phyloP scores from a whole-genome alignment of 2,329 filamentous ascomycete species.

The Myrmaecium sp. region DNA sequence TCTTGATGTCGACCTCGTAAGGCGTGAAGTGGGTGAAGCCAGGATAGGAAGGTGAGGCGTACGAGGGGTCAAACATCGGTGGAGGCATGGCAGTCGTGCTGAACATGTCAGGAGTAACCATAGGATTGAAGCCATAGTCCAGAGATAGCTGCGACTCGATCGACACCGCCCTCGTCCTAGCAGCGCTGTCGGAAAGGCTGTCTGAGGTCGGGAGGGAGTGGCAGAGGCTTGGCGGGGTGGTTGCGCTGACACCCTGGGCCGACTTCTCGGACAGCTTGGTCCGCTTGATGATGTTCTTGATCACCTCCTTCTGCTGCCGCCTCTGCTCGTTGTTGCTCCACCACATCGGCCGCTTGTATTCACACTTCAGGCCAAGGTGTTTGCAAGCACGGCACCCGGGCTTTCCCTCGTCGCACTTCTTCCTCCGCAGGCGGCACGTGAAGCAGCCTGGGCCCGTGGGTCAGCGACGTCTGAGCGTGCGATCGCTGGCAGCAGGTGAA shows the following conservation, averaged over 20 bases:
- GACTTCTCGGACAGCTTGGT: constrained; percentile 89
- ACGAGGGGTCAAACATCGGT: constrained; percentile 24
- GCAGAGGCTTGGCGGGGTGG: constrained; percentile 61
- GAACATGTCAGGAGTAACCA: constrained; percentile 38
- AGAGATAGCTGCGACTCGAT: constrained; percentile 62
- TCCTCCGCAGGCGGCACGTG: constrained; percentile 48
- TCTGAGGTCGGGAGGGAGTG: constrained; percentile 71
- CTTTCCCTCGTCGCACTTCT: constrained; percentile 54
- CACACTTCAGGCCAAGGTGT: constrained; percentile 68
- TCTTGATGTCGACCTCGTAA: constrained; percentile 92
- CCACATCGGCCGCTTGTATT: constrained; percentile 95
- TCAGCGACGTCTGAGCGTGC: constrained; percentile 19
- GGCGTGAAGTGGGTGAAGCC: constrained; percentile 44
- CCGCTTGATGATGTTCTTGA: constrained; percentile 95
- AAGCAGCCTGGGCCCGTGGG: constrained; percentile 39
- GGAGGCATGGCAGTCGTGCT: constrained; percentile 41
- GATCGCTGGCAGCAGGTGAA: constrained; percentile 22
- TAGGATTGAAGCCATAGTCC: constrained; percentile 50
- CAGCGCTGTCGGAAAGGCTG: constrained; percentile 58
- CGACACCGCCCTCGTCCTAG: constrained; percentile 57
- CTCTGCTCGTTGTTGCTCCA: constrained; percentile 88
- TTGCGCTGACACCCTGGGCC: constrained; percentile 33
- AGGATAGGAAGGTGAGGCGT: too few species aligned
- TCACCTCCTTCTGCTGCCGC: constrained; percentile 75
- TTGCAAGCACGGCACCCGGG: constrained; percentile 46